Evolutionary conservation across 345 rosid genomes (phyloP).

Genomic region (Rhodamnia rubescens): DNA sequence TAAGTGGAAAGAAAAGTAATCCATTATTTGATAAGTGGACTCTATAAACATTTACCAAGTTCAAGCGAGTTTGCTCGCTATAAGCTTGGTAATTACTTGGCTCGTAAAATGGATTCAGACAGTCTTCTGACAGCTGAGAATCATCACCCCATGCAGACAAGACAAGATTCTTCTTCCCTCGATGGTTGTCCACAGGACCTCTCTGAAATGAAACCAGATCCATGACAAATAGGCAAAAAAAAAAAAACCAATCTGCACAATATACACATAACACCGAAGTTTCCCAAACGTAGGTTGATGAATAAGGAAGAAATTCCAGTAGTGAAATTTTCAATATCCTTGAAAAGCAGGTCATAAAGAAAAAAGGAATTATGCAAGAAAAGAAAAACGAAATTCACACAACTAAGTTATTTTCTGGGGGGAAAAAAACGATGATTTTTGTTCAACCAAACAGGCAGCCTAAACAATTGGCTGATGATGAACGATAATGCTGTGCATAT

Average conservation of each 20-base stretch:
- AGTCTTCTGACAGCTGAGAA: constrained; percentile 62
- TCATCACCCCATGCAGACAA: constrained; percentile 90
- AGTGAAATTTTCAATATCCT: neutral
- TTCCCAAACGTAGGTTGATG: neutral
- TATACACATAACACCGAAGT: neutral
- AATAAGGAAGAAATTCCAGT: neutral
- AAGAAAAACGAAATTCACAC: neutral
- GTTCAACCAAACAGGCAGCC: neutral
- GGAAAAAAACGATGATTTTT: neutral
- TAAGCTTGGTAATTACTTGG: constrained; percentile 49
- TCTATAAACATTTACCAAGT: constrained; percentile 42
- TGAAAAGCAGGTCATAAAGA: neutral
- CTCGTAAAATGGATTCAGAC: constrained; percentile 53
- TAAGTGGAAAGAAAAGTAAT: neutral
- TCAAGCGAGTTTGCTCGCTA: constrained; percentile 55
- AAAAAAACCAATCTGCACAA: neutral
- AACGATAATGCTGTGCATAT: neutral
- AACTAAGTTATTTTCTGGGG: neutral
- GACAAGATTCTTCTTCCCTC: constrained; percentile 92
- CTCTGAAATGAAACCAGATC: constrained; percentile 27
- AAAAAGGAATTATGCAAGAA: neutral
- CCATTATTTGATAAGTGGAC: neutral
- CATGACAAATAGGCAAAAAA: neutral
- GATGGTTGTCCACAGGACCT: constrained; percentile 56
- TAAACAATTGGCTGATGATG: neutral